These are phyloP conservation scores for Rachicladosporium sp. DNA, from an alignment of 2,329 filamentous ascomycete species.

Conservation along the genomic window DNA sequence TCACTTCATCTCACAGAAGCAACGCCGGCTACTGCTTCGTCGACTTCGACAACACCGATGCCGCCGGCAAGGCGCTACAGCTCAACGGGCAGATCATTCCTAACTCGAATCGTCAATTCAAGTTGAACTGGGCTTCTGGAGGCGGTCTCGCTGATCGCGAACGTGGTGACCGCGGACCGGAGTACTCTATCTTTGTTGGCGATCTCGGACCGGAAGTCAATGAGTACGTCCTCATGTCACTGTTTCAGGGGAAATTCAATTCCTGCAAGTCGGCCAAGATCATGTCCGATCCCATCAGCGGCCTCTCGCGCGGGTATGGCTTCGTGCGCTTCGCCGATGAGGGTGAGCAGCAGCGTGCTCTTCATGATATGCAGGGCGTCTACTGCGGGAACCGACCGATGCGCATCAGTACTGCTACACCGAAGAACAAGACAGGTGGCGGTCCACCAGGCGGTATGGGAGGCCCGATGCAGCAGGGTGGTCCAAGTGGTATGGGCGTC, in stretches of 20 bases:
- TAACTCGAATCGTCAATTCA: conserved; percentile 90
- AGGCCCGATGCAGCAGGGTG: conserved; percentile 27
- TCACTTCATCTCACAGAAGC: conserved; percentile 37
- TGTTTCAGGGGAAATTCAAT: conserved; percentile 92
- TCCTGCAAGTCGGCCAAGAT: conserved; percentile 99
- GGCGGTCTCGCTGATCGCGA: conserved; percentile 89
- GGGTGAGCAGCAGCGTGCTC: conserved; percentile 85
- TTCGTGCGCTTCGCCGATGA: conserved; percentile 97
- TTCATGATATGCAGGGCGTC: conserved; percentile 97
- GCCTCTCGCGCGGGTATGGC: conserved; percentile 93
- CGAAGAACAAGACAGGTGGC: conserved; percentile 68
- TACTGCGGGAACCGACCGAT: conserved; percentile 98
- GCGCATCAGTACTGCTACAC: conserved; percentile 94
- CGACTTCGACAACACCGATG: conserved; percentile 72
- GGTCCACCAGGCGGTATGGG: conserved; percentile 42
- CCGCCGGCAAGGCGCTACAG: conserved; percentile 79
- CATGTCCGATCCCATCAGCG: conserved; percentile 97
- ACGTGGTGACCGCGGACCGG: conserved; percentile 88
- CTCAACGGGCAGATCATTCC: conserved; percentile 84
- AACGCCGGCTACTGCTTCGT: conserved; percentile 99
- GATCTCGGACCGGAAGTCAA: conserved; percentile 97
- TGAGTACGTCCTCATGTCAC: conserved; percentile 90
- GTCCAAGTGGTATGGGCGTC: conserved; percentile 44
- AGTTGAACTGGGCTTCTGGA: conserved; percentile 98
- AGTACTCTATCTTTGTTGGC: conserved; percentile 94